Conservation (phyloP, 768 basidiomycete genomes). For the Erythrobasidium yunnanense region DNA sequence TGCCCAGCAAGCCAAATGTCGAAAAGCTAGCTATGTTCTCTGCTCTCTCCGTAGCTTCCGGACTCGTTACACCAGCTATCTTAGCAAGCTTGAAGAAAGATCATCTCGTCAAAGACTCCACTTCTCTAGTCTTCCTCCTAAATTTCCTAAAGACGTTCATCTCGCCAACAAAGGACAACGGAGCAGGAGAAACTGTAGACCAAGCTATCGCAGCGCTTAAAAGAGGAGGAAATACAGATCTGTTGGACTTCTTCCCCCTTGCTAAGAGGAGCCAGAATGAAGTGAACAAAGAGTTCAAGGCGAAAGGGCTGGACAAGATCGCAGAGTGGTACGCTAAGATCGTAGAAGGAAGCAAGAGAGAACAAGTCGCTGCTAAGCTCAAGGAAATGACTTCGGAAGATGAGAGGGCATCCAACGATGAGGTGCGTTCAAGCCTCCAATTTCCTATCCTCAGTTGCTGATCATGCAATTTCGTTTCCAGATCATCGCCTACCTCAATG, state of each 20-base stretch:
- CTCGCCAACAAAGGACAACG: constrained; percentile 20
- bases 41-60: constrained; percentile 73
- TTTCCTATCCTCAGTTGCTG: not conserved
- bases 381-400: constrained; percentile 61
- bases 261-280: constrained; percentile 63
- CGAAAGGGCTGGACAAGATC: constrained; percentile 62
- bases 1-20: constrained; percentile 53
- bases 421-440: constrained; percentile 46
- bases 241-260: constrained; percentile 73
- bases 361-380: constrained; percentile 58
- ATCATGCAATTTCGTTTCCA: constrained; percentile 38
- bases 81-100: constrained; percentile 78
- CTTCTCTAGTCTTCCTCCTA: constrained; percentile 64
- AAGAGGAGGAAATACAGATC: constrained; percentile 72
- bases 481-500: constrained; percentile 66
- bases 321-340: constrained; percentile 86
- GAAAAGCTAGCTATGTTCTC: constrained; percentile 73
- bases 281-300: constrained; percentile 78
- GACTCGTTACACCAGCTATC: constrained; percentile 62
- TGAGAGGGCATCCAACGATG: constrained; percentile 45
- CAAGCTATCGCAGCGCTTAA: constrained; percentile 72
- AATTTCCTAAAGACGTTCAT: constrained; percentile 73
- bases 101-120: constrained; percentile 87
- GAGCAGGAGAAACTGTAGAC: constrained; percentile 69
- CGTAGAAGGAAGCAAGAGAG: constrained; percentile 51